Conservation (phyloP, 2,329 filamentous ascomycete genomes). For the Metarhizium sp. region DNA sequence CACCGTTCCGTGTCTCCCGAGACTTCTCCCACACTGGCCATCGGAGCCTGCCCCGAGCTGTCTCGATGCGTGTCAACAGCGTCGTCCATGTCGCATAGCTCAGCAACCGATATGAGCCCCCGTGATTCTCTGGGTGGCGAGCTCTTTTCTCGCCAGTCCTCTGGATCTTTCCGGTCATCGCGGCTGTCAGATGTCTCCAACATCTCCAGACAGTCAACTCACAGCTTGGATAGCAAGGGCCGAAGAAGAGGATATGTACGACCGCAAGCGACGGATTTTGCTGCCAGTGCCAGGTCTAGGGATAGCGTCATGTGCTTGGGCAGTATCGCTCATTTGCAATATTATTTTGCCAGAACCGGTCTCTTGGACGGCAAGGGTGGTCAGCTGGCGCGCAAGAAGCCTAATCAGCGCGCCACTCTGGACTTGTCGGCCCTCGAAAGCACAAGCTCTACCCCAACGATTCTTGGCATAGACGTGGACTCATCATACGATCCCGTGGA, state of each 20-base stretch:
- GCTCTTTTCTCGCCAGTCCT: constrained; percentile 48
- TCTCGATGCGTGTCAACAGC: constrained; percentile 56
- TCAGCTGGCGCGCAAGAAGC: constrained; percentile 66
- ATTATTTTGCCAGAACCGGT: constrained; percentile 94
- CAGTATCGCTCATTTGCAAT: constrained; percentile 94
- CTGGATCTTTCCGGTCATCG: constrained; percentile 43
- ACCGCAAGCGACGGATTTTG: constrained; percentile 80
- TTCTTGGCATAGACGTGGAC: constrained; percentile 41
- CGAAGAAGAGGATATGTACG: constrained; percentile 76
- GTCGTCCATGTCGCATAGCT: constrained; percentile 49
- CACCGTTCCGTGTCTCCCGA: constrained; percentile 42
- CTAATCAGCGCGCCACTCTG: constrained; percentile 47
- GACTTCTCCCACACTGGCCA: constrained; percentile 50
- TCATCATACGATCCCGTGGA: constrained; percentile 51
- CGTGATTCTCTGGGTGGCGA: constrained; percentile 49
- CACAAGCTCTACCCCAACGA: constrained; percentile 22
- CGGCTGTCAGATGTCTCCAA: constrained; percentile 32
- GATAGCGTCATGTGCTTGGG: constrained; percentile 95
- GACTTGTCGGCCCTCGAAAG: constrained; percentile 45
- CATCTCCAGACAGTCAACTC: constrained; percentile 36
- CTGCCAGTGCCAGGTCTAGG: constrained; percentile 77
- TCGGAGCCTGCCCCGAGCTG: constrained; percentile 48
- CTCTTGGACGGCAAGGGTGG: constrained; percentile 88
- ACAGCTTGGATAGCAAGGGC: constrained; percentile 29
- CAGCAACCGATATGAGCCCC: constrained; percentile 37